phyloP scores from a whole-genome alignment of 2,329 filamentous ascomycete genomes.

The Pleurostoma richardsiae region DNA sequence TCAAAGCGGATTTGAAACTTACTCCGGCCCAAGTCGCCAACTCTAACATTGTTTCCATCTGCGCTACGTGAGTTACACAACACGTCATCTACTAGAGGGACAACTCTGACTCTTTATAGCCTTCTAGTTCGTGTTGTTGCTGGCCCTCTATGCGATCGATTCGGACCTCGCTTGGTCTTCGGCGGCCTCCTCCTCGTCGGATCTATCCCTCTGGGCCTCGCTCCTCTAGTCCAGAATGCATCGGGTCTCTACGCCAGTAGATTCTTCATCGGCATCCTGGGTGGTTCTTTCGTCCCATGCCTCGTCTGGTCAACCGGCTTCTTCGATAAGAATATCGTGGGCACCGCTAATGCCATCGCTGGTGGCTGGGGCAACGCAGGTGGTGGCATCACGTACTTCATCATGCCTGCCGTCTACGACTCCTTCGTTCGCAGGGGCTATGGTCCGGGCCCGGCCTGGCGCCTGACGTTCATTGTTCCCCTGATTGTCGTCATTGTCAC shows the following conservation, averaged over 20 bases:
- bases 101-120: conserved; percentile 23
- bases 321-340: conserved; percentile 89
- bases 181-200: conserved; percentile 72
- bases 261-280: conserved; percentile 78
- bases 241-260: conserved; percentile 65
- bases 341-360: conserved; percentile 80
- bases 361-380: conserved; percentile 84
- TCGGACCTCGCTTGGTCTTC: conserved; percentile 76
- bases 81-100: not conserved
- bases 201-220: conserved; percentile 74
- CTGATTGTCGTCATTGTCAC: conserved; percentile 68
- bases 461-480: conserved; percentile 78
- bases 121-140: conserved; percentile 72
- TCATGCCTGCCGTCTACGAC: conserved; percentile 88
- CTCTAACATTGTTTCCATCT: conserved; percentile 82
- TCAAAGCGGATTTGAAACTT: conserved; percentile 72
- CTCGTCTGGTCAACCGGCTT: conserved; percentile 92
- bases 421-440: conserved; percentile 61
- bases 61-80: conserved; percentile 50
- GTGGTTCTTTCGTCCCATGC: conserved; percentile 76
- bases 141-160: conserved; percentile 80
- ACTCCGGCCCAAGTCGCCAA: conserved; percentile 70
- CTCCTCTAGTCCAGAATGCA: conserved; percentile 67
- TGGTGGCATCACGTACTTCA: conserved; percentile 87
- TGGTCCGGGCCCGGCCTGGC: conserved; percentile 67